A percentile compares a stretch with the other conserved stretches of the same genome.
Conservation (phyloP, 345 rosid genomes). For the Euclidium syriacum region DNA sequence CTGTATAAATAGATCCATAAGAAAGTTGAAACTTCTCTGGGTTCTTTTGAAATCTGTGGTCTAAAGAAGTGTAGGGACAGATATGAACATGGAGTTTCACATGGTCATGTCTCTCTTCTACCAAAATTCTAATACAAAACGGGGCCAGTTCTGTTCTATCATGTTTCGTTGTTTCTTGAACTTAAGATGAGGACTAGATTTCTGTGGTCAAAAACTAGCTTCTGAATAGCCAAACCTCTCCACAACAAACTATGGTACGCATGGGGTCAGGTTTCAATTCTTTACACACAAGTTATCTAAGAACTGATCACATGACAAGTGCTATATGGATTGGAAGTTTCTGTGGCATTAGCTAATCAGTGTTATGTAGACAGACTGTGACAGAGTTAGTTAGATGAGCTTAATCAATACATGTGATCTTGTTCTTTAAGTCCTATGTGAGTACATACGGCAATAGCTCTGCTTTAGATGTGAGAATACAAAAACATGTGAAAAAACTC, state of each 20-base stretch:
- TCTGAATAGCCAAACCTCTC: not conserved
- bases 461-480: constrained; percentile 12
- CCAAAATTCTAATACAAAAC: not conserved
- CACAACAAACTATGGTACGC: not conserved
- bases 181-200: not conserved
- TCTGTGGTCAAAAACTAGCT: not conserved
- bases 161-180: not conserved
- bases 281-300: not conserved
- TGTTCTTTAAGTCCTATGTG: not conserved
- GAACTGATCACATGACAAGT: not conserved
- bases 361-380: too few species aligned
- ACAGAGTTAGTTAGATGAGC: too few species aligned
- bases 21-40: too few species aligned
- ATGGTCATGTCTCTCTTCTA: not conserved
- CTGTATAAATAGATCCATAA: too few species aligned
- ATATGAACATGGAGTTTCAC: not conserved
- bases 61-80: not conserved
- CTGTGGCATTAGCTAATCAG: not conserved
- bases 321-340: not conserved
- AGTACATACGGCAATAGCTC: not conserved
- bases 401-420: constrained; percentile 6
- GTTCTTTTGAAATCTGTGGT: not conserved
- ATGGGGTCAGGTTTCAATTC: constrained; percentile 2
- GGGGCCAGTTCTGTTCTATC: not conserved
- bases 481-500: not conserved